Evolutionary conservation across 768 basidiomycete genomes (phyloP), one percentile per base, ranked within the genome.

Genomic region (Tricholoma bakamatsutake): DNA sequence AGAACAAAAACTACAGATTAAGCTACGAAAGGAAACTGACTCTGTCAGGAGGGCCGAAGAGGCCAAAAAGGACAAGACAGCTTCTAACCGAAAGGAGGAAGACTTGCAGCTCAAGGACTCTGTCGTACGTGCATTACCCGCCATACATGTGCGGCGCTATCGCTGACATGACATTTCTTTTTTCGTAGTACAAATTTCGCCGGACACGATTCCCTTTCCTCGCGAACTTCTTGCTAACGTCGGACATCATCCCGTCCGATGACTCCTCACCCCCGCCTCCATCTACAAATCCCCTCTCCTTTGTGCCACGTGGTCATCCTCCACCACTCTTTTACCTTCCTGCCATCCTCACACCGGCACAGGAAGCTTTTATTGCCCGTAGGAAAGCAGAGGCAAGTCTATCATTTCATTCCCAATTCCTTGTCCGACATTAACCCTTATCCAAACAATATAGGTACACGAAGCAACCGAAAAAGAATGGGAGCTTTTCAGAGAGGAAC

Each of bases 31-130:
- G 79, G 90, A 93, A 70, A 89, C 86, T 78, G 89, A 89, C 71
- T 78, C 85, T 76, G 88, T 92, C 73, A 83, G 89, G 69, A 80
- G 85, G 69, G 84, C 86, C 62, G 90, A 90, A 77, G 89, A 92
- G 72, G 86, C 85, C 57, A 90, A 90, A 73, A 88, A 88, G 69
- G 88, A 90, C 72, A 89, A 89, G 71, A 82, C 81, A 49, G 59
- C 66, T 37, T 88, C 90, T 46, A 88, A 83, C 69, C 76, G 88
- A 59, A 90, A 82, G 69, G 90, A 93, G 71, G 88, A 91, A 67
- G 90, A 93, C 6, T 67, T 90, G 46, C 86, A 87, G 63, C 76
- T 91, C 50, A 88, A 85, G 70, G 89, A 91, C 63, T 90, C 87
- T 7, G 82, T 92, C 61, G 89, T 90, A 64, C 54, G 89, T 79